Percentiles rank a stretch among this genome's conserved stretches.
These are phyloP conservation scores for Dichotomopilus funicola DNA, from an alignment of 2,329 filamentous ascomycete genomes.

Conservation along the genomic window DNA sequence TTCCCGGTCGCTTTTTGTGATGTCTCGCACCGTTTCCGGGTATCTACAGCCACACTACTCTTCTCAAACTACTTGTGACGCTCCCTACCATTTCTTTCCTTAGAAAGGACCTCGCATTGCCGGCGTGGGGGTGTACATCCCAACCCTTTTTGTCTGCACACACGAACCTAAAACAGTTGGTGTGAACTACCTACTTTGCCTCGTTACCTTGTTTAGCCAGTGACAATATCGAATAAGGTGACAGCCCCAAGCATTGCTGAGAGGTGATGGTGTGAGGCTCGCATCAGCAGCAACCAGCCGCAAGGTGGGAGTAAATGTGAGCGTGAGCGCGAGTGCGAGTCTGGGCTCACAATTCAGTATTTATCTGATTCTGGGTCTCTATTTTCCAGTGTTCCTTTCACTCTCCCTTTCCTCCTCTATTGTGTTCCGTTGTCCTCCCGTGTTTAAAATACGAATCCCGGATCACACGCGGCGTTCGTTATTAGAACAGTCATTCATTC, in stretches of 20 bases:
- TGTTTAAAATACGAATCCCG: too few species aligned
- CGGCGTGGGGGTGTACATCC: conserved; percentile 11
- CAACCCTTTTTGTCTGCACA: conserved; percentile 11
- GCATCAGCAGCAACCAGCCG: background rate
- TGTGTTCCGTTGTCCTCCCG: too few species aligned
- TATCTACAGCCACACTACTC: conserved; percentile 12
- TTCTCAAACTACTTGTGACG: conserved; percentile 12
- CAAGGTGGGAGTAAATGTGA: too few species aligned
- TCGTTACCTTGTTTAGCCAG: conserved; percentile 24
- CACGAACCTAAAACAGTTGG: conserved; percentile 2
- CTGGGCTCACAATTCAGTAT: too few species aligned
- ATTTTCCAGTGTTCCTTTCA: too few species aligned
- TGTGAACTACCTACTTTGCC: conserved; percentile 17
- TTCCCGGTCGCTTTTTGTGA: conserved; percentile 4
- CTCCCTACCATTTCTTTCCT: conserved; percentile 1
- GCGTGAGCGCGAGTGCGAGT: too few species aligned
- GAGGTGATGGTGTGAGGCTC: conserved; percentile 12
- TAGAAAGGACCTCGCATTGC: conserved; percentile 4
- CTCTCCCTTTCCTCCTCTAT: too few species aligned
- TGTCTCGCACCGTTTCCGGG: conserved; percentile 2
- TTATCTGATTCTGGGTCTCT: too few species aligned
- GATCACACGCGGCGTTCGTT: too few species aligned
- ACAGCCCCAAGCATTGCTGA: conserved; percentile 13
- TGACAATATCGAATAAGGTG: conserved; percentile 27
- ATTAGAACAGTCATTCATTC: too few species aligned